Evolutionary conservation across 2,329 filamentous ascomycete genomes (phyloP).

Genomic region (Aspergillus novofumigatus): DNA sequence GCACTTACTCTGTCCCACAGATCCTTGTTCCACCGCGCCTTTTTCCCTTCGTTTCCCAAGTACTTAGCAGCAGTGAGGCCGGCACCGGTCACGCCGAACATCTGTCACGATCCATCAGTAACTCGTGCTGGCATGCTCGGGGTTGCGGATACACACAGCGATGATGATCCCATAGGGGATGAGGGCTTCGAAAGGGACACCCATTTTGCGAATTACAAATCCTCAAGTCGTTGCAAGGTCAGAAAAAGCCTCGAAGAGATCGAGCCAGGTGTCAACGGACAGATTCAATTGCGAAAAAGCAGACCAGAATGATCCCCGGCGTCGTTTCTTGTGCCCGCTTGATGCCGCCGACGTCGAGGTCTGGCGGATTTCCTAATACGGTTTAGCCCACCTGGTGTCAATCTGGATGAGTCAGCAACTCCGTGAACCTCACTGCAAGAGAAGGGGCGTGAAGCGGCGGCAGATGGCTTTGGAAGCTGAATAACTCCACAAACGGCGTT

Average conservation of each 20-base stretch:
- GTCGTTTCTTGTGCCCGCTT: constrained; percentile 10
- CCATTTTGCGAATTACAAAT: constrained; percentile 43
- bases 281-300: background rate
- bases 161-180: constrained; percentile 62
- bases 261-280: background rate
- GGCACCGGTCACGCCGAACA: constrained; percentile 58
- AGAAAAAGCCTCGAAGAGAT: background rate
- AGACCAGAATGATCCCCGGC: background rate
- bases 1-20: constrained; percentile 60
- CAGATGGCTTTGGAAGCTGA: constrained; percentile 28
- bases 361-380: constrained; percentile 24
- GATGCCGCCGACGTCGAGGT: constrained; percentile 23
- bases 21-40: constrained; percentile 56
- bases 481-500: constrained; percentile 18
- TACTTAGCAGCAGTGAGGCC: constrained; percentile 55
- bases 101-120: constrained; percentile 38
- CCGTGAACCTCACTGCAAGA: constrained; percentile 34
- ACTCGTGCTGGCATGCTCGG: constrained; percentile 7
- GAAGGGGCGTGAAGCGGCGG: constrained; percentile 29
- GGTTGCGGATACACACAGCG: constrained; percentile 45
- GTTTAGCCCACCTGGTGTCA: constrained; percentile 24
- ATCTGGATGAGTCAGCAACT: constrained; percentile 32
- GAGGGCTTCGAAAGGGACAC: constrained; percentile 63
- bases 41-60: constrained; percentile 62
- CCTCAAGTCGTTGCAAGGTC: constrained; percentile 2